Evolutionary conservation across 225 moss, liverwort and hornwort genomes (phyloP), one percentile per base, ranked within the genome.

Genomic region (Thuidium tamariscinum): DNA sequence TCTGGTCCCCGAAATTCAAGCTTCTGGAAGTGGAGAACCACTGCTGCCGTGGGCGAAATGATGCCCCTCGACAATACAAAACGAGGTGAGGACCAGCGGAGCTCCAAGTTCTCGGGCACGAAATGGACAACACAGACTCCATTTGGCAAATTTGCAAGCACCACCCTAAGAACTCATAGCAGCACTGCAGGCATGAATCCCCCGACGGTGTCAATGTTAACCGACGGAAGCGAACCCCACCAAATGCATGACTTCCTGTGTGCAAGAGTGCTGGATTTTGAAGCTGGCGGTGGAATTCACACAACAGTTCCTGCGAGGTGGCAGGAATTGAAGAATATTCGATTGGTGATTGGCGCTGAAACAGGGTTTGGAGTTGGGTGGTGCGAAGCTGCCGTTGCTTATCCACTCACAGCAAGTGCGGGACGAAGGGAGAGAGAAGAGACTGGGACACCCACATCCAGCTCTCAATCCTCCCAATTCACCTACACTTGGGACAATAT

Each of bases 101-200:
- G 60, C 61, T 60, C 79, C 79, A 76, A n/a, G 66, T 71, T 42
- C 88, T 61, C 55, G 87, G 75, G 64, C 81, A 73, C 29, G 86
- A 67, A 54, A 57, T 79, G 23, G 91, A 84, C 73, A 91, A 54
- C 85, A 90, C 88, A 39, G 93, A 91, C 91, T 90, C 92, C 92
- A 81, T 81, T 49, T 30, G 23, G 80, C 46, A 62, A 91, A 30
- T 27, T 55, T 7, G 46, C 83, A 63, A 75, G n/a, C 32, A 37
- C 49, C 79, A 51, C 56, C 46, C 57, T 60, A 17, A 29, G 39
- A 74, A 71, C 74, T 25, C 87, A 49, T 80, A 69, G 36, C 82
- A 56, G 42, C 85, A 48, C 75, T 46, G 15, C 85, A 27, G 22
- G 16, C 52, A 49, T 27, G 64, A 54, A 9, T 76, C 75, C 37